phyloP scores from a whole-genome alignment of 2,329 filamentous ascomycete species.

The Mycogone perniciosa region DNA sequence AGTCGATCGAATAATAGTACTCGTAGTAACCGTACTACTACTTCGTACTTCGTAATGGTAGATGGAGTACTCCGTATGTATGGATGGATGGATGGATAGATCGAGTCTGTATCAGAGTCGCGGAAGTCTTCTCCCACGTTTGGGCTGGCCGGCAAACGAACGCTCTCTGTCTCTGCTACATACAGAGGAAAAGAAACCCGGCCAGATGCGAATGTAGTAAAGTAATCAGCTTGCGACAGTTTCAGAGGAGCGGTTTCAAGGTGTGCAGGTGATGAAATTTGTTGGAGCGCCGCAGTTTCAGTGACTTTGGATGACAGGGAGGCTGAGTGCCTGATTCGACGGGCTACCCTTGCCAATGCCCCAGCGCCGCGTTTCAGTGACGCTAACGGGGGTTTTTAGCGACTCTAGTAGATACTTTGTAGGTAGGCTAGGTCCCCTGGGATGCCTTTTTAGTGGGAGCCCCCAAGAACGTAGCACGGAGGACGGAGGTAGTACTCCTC shows the following conservation, averaged over 20 bases:
- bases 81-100: no score
- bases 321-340: not conserved
- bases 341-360: constrained; percentile 5
- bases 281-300: constrained; percentile 2
- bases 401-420: not conserved
- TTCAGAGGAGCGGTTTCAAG: constrained; percentile 9
- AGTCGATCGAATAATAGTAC: not conserved
- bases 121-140: no score
- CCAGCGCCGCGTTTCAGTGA: constrained; percentile 12
- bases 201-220: no score
- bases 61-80: no score
- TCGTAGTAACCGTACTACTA: no score
- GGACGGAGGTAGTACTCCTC: no score
- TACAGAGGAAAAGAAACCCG: no score
- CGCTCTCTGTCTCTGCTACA: no score
- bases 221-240: not conserved
- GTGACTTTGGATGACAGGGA: constrained; percentile 2
- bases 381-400: constrained; percentile 9
- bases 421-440: not conserved
- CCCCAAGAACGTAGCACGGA: no score
- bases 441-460: no score
- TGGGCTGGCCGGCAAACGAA: no score
- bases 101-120: no score
- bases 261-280: not conserved
- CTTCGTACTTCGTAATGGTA: not conserved